Conservation (phyloP, 1,284 basidiomycete species). For the Golubevia pallescens region DNA sequence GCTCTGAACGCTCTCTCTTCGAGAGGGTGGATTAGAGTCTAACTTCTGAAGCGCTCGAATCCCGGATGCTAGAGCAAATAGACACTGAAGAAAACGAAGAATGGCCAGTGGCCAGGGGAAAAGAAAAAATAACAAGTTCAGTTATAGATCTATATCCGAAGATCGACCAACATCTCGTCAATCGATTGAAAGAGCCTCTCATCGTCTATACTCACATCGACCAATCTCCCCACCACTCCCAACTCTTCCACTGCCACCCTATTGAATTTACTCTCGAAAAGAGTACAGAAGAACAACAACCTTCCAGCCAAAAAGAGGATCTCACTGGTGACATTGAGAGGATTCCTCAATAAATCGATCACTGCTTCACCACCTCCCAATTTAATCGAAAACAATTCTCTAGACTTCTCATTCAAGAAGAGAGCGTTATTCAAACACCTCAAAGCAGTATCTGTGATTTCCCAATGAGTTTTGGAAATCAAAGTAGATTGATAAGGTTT, state of each 20-base stretch:
- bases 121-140: neutral
- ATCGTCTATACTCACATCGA: constrained; percentile 5
- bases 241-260: constrained; percentile 30
- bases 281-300: constrained; percentile 49
- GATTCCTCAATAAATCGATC: constrained; percentile 18
- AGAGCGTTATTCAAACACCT: constrained; percentile 52
- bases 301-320: constrained; percentile 41
- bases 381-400: constrained; percentile 25
- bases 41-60: too few species aligned
- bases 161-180: neutral
- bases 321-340: constrained; percentile 22
- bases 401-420: constrained; percentile 31
- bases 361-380: constrained; percentile 30
- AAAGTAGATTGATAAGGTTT: neutral
- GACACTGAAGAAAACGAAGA: neutral
- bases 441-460: constrained; percentile 30
- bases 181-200: neutral
- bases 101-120: neutral
- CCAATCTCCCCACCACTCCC: constrained; percentile 17
- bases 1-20: too few species aligned
- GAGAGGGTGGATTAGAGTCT: too few species aligned
- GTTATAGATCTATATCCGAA: neutral
- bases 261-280: constrained; percentile 46
- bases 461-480: neutral
- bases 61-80: too few species aligned